A percentile compares a stretch with the other conserved stretches of the same genome.
Evolutionary conservation across 2,329 filamentous ascomycete genomes (phyloP).

Genomic region (Zarea fungicola): DNA sequence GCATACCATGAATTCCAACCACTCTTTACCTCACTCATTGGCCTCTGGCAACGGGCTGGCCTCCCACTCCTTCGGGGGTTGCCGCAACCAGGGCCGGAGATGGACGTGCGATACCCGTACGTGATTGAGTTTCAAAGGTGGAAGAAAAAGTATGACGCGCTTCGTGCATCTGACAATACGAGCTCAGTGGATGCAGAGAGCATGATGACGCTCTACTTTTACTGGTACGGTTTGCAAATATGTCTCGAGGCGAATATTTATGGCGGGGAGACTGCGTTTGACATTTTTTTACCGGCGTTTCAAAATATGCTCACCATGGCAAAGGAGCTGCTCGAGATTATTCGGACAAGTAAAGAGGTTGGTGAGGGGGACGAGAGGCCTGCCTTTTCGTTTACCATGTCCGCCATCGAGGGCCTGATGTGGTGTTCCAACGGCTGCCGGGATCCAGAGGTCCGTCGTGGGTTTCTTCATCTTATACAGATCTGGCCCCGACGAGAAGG

Average conservation of each 20-base stretch:
- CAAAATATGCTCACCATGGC: neutral
- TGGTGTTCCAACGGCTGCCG: neutral
- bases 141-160: neutral
- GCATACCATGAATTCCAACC: neutral
- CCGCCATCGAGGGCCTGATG: neutral
- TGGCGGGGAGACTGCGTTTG: neutral
- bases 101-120: neutral
- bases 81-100: neutral
- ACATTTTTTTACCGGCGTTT: neutral
- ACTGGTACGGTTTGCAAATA: neutral
- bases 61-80: too few relatives aligned
- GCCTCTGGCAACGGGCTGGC: neutral
- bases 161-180: neutral
- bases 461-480: neutral
- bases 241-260: neutral
- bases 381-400: constrained; percentile 5
- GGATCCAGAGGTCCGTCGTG: neutral
- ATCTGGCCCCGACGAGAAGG: constrained; percentile 4
- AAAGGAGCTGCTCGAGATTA: neutral
- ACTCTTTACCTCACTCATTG: neutral
- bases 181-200: neutral
- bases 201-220: neutral
- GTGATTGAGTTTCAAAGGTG: neutral
- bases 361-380: neutral
- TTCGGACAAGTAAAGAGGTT: neutral